Percentiles rank a stretch among this genome's conserved stretches.
Evolutionary conservation across 225 moss, liverwort and hornwort genomes (phyloP).

Genomic region (Neckera pumila): DNA sequence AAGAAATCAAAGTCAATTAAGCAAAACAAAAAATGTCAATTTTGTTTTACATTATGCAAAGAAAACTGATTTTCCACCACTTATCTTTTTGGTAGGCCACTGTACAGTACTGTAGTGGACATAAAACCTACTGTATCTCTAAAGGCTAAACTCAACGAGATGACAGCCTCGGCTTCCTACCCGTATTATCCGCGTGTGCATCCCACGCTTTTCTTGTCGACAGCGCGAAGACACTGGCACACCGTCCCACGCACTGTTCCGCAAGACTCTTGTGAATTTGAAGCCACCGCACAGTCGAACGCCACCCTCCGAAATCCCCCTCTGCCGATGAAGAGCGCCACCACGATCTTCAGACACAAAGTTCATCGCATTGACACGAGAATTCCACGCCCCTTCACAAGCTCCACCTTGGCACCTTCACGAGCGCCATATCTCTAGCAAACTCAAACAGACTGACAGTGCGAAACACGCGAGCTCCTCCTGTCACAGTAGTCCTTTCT

Average conservation of each 20-base stretch:
- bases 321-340: no score
- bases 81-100: no score
- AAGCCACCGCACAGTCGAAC: no score
- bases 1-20: no score
- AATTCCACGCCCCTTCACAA: background rate
- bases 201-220: slow-evolving; percentile 3
- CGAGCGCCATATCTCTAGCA: background rate
- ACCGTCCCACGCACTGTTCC: background rate
- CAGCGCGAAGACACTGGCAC: background rate
- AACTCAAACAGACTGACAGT: background rate
- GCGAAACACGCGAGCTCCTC: background rate
- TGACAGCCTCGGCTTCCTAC: no score
- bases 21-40: no score
- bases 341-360: background rate
- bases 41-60: no score
- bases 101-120: no score
- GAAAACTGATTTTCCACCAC: no score
- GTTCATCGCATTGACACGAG: background rate
- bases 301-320: background rate
- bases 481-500: background rate
- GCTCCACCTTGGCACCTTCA: background rate
- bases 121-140: no score
- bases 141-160: background rate
- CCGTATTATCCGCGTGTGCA: background rate
- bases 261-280: background rate